Conservation (phyloP, 805 yeast genomes). For the Cyberlindnera mississippiensis region DNA sequence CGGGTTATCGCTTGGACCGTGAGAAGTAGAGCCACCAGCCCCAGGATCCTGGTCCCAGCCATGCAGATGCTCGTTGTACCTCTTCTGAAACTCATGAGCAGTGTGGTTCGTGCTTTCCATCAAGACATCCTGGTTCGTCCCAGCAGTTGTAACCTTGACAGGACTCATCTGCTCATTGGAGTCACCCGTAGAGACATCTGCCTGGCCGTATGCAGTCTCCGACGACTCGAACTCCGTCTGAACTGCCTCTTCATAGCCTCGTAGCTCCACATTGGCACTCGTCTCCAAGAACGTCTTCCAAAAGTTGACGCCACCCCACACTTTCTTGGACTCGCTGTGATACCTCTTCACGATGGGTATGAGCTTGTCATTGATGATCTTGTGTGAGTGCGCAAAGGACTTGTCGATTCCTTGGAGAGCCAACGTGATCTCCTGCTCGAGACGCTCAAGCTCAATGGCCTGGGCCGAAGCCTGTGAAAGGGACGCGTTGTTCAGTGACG, state of each 20-base stretch:
- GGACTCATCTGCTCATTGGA: constrained; percentile 28
- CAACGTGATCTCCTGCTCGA: constrained; percentile 77
- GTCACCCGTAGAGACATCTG: constrained; percentile 11
- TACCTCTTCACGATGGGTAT: constrained; percentile 66
- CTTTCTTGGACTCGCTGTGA: constrained; percentile 50
- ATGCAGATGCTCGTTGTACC: constrained; percentile 12
- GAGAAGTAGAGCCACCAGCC: neutral
- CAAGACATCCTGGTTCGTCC: constrained; percentile 11
- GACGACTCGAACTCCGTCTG: constrained; percentile 7
- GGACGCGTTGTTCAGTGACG: constrained; percentile 15
- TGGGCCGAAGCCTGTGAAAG: constrained; percentile 23
- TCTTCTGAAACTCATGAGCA: constrained; percentile 15
- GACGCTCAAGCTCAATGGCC: constrained; percentile 45
- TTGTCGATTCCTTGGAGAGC: constrained; percentile 76
- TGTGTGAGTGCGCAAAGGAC: constrained; percentile 63
- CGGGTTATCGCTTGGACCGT: constrained; percentile 18
- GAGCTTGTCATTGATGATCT: constrained; percentile 60
- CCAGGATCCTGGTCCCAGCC: neutral
- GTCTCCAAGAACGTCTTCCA: constrained; percentile 79
- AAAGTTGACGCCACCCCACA: constrained; percentile 65
- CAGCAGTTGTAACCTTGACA: constrained; percentile 20
- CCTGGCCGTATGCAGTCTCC: neutral
- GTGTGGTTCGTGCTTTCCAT: constrained; percentile 25
- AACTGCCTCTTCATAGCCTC: constrained; percentile 44
- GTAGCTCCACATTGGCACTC: constrained; percentile 61